phyloP scores from a whole-genome alignment of 768 basidiomycete species.

The Boletus vinaceobasis region DNA sequence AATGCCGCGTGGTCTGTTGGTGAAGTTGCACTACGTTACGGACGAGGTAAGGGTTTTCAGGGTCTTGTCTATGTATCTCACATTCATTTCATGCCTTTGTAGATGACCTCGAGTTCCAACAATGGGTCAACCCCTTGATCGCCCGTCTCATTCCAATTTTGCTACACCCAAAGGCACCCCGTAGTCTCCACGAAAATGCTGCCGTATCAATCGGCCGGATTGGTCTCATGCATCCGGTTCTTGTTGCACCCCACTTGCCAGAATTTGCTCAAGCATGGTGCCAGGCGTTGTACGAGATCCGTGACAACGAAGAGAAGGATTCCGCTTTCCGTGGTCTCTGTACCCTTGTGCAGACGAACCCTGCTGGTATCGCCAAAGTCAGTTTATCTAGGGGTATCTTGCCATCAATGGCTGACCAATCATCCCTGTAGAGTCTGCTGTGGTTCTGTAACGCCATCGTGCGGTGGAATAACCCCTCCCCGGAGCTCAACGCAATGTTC shows the following conservation, averaged over 20 bases:
- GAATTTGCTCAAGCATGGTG: conserved; percentile 97
- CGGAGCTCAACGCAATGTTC: conserved; percentile 94
- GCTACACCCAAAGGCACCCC: conserved; percentile 86
- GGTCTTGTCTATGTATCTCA: neutral
- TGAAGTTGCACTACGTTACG: conserved; percentile 92
- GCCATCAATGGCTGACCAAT: conserved; percentile 1
- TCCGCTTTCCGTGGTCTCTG: conserved; percentile 98
- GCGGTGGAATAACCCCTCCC: conserved; percentile 90
- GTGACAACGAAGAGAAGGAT: conserved; percentile 99
- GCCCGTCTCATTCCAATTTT: conserved; percentile 90
- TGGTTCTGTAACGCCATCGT: conserved; percentile 99
- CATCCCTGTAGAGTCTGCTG: conserved; percentile 64
- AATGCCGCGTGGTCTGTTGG: conserved; percentile 99
- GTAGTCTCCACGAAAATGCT: conserved; percentile 95
- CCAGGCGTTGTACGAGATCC: conserved; percentile 94
- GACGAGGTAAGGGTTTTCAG: conserved; percentile 49
- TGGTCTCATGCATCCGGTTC: conserved; percentile 84
- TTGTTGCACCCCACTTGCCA: conserved; percentile 85
- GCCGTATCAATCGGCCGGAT: conserved; percentile 97
- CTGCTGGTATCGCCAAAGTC: conserved; percentile 89
- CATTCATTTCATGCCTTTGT: conserved; percentile 8
- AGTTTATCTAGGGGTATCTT: conserved; percentile 22
- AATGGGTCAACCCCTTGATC: conserved; percentile 87
- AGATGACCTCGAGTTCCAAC: conserved; percentile 86
- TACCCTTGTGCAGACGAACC: conserved; percentile 92